Conservation (phyloP, 1,284 basidiomycete genomes). For the Cryptococcus sp. region DNA sequence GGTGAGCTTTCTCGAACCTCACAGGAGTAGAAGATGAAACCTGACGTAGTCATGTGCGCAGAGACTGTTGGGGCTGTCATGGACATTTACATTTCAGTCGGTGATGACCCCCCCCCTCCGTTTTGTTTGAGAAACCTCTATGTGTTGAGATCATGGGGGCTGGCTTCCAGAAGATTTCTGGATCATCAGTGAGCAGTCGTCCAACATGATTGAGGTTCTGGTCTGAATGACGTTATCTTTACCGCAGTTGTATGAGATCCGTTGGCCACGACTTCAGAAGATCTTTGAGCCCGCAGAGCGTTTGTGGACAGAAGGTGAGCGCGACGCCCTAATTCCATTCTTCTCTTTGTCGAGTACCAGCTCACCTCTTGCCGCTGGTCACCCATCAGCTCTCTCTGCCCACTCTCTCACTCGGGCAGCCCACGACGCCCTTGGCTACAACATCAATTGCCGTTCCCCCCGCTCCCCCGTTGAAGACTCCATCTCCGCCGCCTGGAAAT, state of each 20-base stretch:
- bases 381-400: constrained; percentile 22
- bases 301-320: constrained; percentile 58
- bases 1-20: constrained; percentile 19
- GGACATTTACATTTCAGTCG: constrained; percentile 56
- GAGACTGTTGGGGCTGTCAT: constrained; percentile 52
- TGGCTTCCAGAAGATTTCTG: constrained; percentile 66
- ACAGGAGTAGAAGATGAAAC: neutral
- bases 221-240: constrained; percentile 4
- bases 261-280: constrained; percentile 74
- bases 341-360: neutral
- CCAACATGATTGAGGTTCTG: neutral
- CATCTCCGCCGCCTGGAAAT: constrained; percentile 31
- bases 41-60: neutral
- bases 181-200: constrained; percentile 55
- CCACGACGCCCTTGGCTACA: constrained; percentile 33
- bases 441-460: neutral
- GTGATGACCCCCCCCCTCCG: constrained; percentile 57
- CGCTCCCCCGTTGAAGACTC: constrained; percentile 30
- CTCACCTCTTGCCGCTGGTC: neutral
- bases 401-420: constrained; percentile 23
- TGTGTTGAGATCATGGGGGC: constrained; percentile 73
- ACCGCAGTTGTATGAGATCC: constrained; percentile 70
- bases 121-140: constrained; percentile 62
- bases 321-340: neutral
- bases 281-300: constrained; percentile 61